Percentiles rank a stretch among this genome's conserved stretches.
phyloP scores from a whole-genome alignment of 805 yeast genomes.

The Citeromyces matritensis region DNA sequence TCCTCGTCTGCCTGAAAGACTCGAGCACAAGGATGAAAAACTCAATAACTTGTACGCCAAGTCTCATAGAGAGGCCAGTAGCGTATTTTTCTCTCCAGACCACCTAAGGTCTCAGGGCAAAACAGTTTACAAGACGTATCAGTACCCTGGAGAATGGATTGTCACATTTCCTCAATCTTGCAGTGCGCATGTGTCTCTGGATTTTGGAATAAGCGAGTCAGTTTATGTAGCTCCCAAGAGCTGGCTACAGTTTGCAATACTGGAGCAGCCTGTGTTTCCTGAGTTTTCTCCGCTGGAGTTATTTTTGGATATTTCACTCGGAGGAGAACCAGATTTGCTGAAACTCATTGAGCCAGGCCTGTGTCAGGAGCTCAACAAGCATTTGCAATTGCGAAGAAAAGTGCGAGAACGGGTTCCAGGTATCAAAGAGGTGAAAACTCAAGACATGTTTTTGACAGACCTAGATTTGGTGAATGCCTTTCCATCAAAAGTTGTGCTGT shows the following conservation, averaged over 20 bases:
- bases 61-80: conserved; percentile 11
- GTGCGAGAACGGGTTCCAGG: conserved; percentile 16
- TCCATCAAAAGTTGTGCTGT: conserved; percentile 36
- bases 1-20: conserved; percentile 8
- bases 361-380: conserved; percentile 19
- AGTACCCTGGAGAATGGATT: conserved; percentile 46
- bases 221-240: conserved; percentile 38
- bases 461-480: conserved; percentile 31
- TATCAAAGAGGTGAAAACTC: conserved; percentile 4
- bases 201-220: conserved; percentile 39
- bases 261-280: conserved; percentile 31
- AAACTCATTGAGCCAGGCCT: conserved; percentile 17
- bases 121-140: conserved; percentile 27
- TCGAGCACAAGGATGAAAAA: conserved; percentile 12
- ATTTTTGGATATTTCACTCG: conserved; percentile 27
- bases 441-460: conserved; percentile 33
- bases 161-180: conserved; percentile 43
- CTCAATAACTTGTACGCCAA: conserved; percentile 12
- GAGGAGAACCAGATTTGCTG: conserved; percentile 21
- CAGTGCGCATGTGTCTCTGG: conserved; percentile 34
- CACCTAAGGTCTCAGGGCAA: conserved; percentile 32
- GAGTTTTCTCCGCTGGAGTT: conserved; percentile 34
- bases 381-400: conserved; percentile 23
- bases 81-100: conserved; percentile 33
- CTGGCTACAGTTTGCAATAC: conserved; percentile 37